A percentile compares a stretch with the other conserved stretches of the same genome.
phyloP scores from a whole-genome alignment of 2,329 filamentous ascomycete species.

The Microdochium bolleyi region DNA sequence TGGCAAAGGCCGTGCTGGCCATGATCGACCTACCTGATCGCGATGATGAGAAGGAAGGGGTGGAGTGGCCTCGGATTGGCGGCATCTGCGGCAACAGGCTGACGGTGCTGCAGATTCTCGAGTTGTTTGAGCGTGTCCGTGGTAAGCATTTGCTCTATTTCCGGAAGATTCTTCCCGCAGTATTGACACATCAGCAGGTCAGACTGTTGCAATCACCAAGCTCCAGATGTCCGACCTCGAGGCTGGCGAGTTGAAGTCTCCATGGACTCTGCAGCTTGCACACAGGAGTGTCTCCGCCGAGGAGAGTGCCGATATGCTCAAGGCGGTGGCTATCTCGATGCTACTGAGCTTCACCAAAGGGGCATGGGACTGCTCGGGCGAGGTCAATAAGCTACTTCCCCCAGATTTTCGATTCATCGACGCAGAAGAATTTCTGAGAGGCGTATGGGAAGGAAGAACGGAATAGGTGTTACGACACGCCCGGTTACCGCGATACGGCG shows the following conservation, averaged over 20 bases:
- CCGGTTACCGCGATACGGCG: no score
- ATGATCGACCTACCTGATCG: conserved; percentile 29
- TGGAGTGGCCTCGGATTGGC: conserved; percentile 30
- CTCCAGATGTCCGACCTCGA: conserved; percentile 38
- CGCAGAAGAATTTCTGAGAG: conserved; percentile 30
- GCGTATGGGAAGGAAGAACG: conserved; percentile 21
- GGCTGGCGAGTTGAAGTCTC: conserved; percentile 27
- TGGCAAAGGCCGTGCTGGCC: conserved; percentile 26
- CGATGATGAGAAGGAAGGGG: conserved; percentile 10
- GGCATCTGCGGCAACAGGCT: conserved; percentile 31
- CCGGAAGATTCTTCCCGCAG: no score
- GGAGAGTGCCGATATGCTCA: conserved; percentile 21
- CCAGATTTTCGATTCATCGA: conserved; percentile 28
- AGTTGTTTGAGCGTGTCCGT: conserved; percentile 30
- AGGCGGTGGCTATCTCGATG: conserved; percentile 29
- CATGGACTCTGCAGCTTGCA: conserved; percentile 26
- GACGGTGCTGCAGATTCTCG: conserved; percentile 25
- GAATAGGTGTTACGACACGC: conserved; percentile 13
- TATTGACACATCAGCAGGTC: conserved; percentile 13
- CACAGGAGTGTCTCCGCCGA: conserved; percentile 25
- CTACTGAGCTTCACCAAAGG: conserved; percentile 31
- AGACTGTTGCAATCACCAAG: conserved; percentile 31
- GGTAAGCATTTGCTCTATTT: conserved; percentile 24
- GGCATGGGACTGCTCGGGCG: conserved; percentile 31
- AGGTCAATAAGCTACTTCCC: conserved; percentile 34